These are phyloP conservation scores for Colletotrichum zoysiae DNA, from an alignment of 2,329 filamentous ascomycete genomes.

Conservation along the genomic window DNA sequence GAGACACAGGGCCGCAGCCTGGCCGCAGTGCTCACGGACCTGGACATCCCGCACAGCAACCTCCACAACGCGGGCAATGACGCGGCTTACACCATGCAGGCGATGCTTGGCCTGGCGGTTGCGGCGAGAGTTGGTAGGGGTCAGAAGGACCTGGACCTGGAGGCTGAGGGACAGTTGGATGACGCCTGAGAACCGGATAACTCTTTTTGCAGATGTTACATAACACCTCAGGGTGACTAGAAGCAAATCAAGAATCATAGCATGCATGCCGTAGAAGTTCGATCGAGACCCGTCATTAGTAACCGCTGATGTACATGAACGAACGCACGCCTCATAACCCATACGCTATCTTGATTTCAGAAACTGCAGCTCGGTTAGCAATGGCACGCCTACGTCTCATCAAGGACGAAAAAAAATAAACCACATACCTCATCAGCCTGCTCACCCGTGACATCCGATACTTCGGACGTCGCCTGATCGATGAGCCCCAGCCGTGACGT, in stretches of 20 bases:
- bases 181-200: background rate
- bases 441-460: conserved; percentile 75
- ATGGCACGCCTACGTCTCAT: background rate
- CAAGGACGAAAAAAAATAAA: background rate
- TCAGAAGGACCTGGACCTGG: background rate
- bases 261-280: background rate
- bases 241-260: background rate
- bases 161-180: background rate
- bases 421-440: conserved; percentile 73
- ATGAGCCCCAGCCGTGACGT: conserved; percentile 79
- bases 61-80: conserved; percentile 43
- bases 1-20: conserved; percentile 69
- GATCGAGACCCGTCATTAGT: background rate
- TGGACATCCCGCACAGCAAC: conserved; percentile 32
- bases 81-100: conserved; percentile 42
- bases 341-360: conserved; percentile 28
- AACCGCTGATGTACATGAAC: background rate
- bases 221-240: background rate
- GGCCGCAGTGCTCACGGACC: conserved; percentile 64
- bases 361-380: conserved; percentile 28
- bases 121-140: background rate
- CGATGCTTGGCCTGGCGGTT: conserved; percentile 46
- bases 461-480: conserved; percentile 70
- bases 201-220: background rate
- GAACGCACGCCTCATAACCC: conserved; percentile 15